Base-by-base conservation (phyloP, 805 yeast genomes). In the Lipomyces anomalus region DNA sequence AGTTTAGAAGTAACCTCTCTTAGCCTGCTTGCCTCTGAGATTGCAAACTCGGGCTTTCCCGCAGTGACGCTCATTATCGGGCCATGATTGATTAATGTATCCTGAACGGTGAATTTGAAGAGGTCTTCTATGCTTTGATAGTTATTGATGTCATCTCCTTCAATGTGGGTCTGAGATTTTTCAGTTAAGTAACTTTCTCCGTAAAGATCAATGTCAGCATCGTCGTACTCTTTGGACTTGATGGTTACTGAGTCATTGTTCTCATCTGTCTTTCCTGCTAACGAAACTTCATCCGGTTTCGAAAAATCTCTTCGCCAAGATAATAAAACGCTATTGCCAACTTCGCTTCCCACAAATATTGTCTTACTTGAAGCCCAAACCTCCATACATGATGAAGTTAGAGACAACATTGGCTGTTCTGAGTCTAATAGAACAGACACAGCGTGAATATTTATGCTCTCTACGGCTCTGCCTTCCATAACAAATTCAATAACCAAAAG, bases 1-100 rank as follows among this genome's bases (percentile, higher is more conserved):
- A 56, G 46, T 16, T 38, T 35, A 21, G 47, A 38, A 33, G 41
- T 26, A 11, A 33, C 41, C 26, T 36, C 43, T 7, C 32, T 9
- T 13, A 13, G 13, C 30, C 9, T 9, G 30, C 13, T 9, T 13
- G 84, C 92, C 38, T 74, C 70, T 50, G 63, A 68, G 51, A 79
- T 81, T 2, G 95, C 90, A 23, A 83, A 69, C 30, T 26, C 30
- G 38, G 59, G 41, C 40, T 71, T 70, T 0, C 89, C 95, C 28
- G 80, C 56, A 0, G 88, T 72, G 51, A 88, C 72, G 34, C 79
- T 76, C 2, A 84, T 70, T 9, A 84, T 68, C 0, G 95, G 95
- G 0, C 95, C 95, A 53, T 75, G 70, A 57, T 80, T 84, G 2
- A 72, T 57, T 7, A 88, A 59, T 1, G 66, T 64, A 53, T 86